phyloP scores from a whole-genome alignment of 2,329 filamentous ascomycete genomes.

The Stemphylium beticola region DNA sequence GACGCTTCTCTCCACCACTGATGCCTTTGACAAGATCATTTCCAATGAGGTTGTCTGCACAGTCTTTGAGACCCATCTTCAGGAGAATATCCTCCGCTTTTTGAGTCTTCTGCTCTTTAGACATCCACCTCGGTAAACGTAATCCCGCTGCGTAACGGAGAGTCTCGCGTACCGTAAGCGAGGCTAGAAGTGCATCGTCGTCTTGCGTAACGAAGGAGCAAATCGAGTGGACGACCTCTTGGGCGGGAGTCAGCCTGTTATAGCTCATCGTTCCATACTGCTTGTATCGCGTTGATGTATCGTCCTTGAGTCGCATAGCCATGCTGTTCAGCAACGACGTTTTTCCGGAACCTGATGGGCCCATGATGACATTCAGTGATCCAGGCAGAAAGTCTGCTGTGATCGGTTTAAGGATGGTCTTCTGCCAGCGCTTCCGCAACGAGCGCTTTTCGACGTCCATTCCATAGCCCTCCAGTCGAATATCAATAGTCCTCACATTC shows the following conservation, averaged over 20 bases:
- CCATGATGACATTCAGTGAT: constrained; percentile 78
- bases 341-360: constrained; percentile 78
- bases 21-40: constrained; percentile 77
- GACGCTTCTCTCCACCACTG: constrained; percentile 78
- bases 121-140: constrained; percentile 73
- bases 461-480: constrained; percentile 69
- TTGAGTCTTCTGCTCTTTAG: constrained; percentile 67
- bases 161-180: constrained; percentile 77
- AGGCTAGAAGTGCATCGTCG: constrained; percentile 75
- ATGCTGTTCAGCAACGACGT: constrained; percentile 77
- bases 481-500: constrained; percentile 66
- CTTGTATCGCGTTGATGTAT: constrained; percentile 66
- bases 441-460: constrained; percentile 69
- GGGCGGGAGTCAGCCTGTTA: constrained; percentile 71
- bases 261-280: constrained; percentile 69
- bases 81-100: constrained; percentile 74
- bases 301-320: constrained; percentile 69
- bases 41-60: constrained; percentile 75
- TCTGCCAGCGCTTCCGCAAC: constrained; percentile 56
- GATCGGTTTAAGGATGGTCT: constrained; percentile 69
- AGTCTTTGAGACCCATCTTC: constrained; percentile 80
- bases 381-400: constrained; percentile 71
- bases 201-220: constrained; percentile 81
- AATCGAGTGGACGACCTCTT: constrained; percentile 72
- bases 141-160: constrained; percentile 71